Base-by-base conservation (phyloP, 2,329 filamentous ascomycete genomes). In the Aspergillus glaucus region DNA sequence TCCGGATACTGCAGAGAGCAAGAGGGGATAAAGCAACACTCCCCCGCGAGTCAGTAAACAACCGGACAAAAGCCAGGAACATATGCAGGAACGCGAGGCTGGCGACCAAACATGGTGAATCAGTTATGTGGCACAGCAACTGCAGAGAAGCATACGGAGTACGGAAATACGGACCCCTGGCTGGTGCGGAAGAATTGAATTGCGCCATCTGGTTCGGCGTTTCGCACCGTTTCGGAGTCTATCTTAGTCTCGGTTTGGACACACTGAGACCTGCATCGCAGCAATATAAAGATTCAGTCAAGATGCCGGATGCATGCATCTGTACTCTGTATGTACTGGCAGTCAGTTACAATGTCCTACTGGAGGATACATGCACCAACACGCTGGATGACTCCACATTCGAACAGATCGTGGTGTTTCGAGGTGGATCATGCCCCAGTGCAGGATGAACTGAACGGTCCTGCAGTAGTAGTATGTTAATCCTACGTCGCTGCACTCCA, bases 141-240 rank as follows among this genome's bases (percentile, higher is more conserved):
- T n/a, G n/a, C 34, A 17, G 34, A 14, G 8, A 30, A 30, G 10
- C 26, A 40, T 40, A 40, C 17, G 17, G 7, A 2, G 22, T 40
- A 40, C 17, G 17, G 7, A 2, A 22, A 14, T 22, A 40, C 37
- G 37, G 1, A 5, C n/a, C n/a, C 34, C 17, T 37, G 26, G 26
- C 26, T 30, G 26, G 26, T 12, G 26, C 26, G 26, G 24, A 30
- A 37, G 15, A 40, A 40, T 50, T 50, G 37, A 46, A 53, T 30
- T 30, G 26, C 26, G 58, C 55, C 55, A 55, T 55, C 48, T 51
- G 55, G 52, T 52, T 14, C 39, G 32, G 43, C 55, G 55, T 51
- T 50, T 54, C 37, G 53, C 53, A 50, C 45, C 40, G 37, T 21
- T 40, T 40, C 37, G 8, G 26, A 30, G 30, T 48, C 40, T 12